Base-by-base conservation (phyloP, 2,329 filamentous ascomycete species). In the Aspergillus fructus region DNA sequence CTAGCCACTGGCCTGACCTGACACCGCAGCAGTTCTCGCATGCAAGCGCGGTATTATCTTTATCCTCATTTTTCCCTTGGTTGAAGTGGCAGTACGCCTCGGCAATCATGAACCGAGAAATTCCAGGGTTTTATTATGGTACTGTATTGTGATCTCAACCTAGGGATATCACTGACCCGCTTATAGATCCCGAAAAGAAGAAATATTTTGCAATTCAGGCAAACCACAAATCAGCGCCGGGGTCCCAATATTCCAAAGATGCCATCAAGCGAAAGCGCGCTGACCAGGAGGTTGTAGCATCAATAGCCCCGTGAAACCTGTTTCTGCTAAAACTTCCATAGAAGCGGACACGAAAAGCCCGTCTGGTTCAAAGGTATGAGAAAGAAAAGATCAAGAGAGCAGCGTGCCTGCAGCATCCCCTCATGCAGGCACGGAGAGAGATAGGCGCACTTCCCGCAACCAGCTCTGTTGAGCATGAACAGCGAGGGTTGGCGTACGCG, bases 201-300 rank as follows among this genome's bases (percentile, higher is more conserved):
- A 87, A 84, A 62, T 90, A 89, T 66, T 90, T 89, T 72, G 87
- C 85, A 64, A 82, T 90, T 49, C 83, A 88, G 67, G 65, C 74
- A 23, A 77, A 74, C 53, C 75, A 79, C 59, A 79, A 78, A 15
- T 83, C 84, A 0, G 79, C 84, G 0, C 61, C 75, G 2, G 72
- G 70, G 7, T 77, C 81, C 0, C 72, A 78, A 15, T 89, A 86
- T 75, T 85, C 85, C 8, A 74, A 78, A n/a, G 77, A 83, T 46
- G 79, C 80, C 6, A 82, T 88, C 55, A 87, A 84, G 71, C 79
- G 78, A 62, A 83, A 83, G 52, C 80, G 80, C 59, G 60, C 76
- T 3, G 76, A 82, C 33, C 76, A 81, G 37, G 69, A 76, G 53
- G 71, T 69, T 41, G 45, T 49, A 15, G 34, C 24, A 12, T 12